Evolutionary conservation across 2,329 filamentous ascomycete species (phyloP).

Genomic region (Fonsecaea monophora): DNA sequence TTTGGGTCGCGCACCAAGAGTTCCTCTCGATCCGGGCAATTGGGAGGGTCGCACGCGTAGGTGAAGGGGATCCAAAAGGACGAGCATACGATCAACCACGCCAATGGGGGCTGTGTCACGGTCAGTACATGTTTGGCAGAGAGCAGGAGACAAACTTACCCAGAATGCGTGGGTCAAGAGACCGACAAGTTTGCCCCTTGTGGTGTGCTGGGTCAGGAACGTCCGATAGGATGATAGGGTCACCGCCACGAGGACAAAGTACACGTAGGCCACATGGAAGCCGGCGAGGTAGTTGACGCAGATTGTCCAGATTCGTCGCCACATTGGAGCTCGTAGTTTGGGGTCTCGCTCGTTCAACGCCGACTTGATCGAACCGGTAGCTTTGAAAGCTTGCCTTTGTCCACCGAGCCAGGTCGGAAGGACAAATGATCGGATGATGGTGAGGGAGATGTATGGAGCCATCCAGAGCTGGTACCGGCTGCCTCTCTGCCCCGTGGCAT

Average conservation of each 20-base stretch:
- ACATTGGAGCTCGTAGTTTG: conserved; percentile 51
- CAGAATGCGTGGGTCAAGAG: conserved; percentile 59
- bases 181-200: conserved; percentile 55
- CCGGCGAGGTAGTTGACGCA: conserved; percentile 63
- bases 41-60: conserved; percentile 67
- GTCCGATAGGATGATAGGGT: conserved; percentile 60
- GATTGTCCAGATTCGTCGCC: conserved; percentile 61
- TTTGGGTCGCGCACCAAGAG: conserved; percentile 62
- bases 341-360: conserved; percentile 65
- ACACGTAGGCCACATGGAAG: conserved; percentile 63
- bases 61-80: conserved; percentile 65
- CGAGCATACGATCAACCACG: conserved; percentile 62
- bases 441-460: conserved; percentile 66
- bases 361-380: conserved; percentile 64
- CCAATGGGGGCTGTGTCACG: conserved; percentile 60
- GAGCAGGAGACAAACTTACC: not conserved
- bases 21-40: conserved; percentile 64
- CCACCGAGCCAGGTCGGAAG: conserved; percentile 67
- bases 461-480: conserved; percentile 67
- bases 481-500: conserved; percentile 65
- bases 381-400: conserved; percentile 64
- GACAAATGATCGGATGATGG: conserved; percentile 64
- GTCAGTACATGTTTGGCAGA: not conserved
- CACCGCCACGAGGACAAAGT: conserved; percentile 60
- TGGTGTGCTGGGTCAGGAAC: conserved; percentile 50